Percentiles rank a stretch among this genome's conserved stretches.
Conservation (phyloP, 306 rosid genomes). For the Quercus aquifolioides region DNA sequence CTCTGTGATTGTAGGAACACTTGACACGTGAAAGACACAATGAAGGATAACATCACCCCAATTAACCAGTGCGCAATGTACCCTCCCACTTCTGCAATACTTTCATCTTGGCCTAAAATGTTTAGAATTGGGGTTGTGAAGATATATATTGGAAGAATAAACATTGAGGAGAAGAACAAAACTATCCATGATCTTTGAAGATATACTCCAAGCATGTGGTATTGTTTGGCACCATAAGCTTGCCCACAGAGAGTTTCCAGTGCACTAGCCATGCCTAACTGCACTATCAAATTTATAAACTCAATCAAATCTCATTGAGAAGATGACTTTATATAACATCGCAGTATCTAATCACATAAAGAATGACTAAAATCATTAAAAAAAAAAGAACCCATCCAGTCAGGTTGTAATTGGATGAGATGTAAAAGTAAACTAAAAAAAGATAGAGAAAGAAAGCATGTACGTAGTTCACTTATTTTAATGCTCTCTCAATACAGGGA, state of each 20-base stretch:
- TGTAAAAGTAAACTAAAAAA: too few species aligned
- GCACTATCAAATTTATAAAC: slow-evolving; percentile 2
- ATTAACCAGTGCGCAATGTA: slow-evolving; percentile 54
- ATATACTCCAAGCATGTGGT: slow-evolving; percentile 58
- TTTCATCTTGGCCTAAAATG: slow-evolving; percentile 46
- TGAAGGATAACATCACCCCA: slow-evolving; percentile 33
- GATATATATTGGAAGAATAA: slow-evolving; percentile 46
- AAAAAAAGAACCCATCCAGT: too few species aligned
- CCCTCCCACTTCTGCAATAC: slow-evolving; percentile 40
- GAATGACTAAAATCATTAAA: too few species aligned
- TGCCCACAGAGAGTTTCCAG: slow-evolving; percentile 67
- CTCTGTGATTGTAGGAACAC: slow-evolving; percentile 64
- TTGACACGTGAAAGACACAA: slow-evolving; percentile 51
- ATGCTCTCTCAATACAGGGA: too few species aligned
- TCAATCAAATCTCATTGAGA: too few species aligned
- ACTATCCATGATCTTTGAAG: slow-evolving; percentile 74
- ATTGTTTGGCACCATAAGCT: slow-evolving; percentile 58
- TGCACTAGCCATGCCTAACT: slow-evolving; percentile 79
- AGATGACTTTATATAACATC: too few species aligned
- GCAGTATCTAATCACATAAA: too few species aligned
- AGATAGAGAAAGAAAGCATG: too few species aligned
- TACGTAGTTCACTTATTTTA: too few species aligned
- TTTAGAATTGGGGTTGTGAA: slow-evolving; percentile 46
- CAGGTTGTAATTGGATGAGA: too few species aligned
- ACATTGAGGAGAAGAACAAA: slow-evolving; percentile 23